Evolutionary conservation across 1,284 basidiomycete genomes (phyloP), one percentile per base, ranked within the genome.

Genomic region (Boletellus sp.): DNA sequence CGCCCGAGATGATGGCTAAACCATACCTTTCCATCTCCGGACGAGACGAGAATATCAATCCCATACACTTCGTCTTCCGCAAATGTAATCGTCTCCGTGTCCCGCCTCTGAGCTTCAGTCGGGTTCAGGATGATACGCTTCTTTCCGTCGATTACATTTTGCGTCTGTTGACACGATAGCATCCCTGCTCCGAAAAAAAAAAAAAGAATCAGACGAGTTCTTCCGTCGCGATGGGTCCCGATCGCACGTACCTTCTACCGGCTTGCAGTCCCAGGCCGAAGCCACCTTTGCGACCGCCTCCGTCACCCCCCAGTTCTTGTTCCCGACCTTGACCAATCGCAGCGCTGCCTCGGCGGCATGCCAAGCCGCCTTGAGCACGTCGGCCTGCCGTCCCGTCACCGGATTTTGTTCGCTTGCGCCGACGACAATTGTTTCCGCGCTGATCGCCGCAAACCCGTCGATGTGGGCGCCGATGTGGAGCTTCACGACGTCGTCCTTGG

Each of bases 61-160:
- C 96, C 96, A 71, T 92, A 99, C 16, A 99, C 93, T 65, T 99
- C 96, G 58, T 88, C 87, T 74, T 98, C 95, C 50, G 90, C 91
- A 61, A 97, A 95, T 4, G 85, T 88, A 39, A 78, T 82, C 46
- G 84, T 77, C 65, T 96, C 93, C 60, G 91, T 89, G 58, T 94
- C 93, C 61, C 84, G 80, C 73, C 83, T 91, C 71, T 94, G 91
- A 51, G 80, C 75, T 57, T 93, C 86, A 39, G 81, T 83, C 33
- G 94, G 93, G 76, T 95, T 94, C 55, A 94, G 74, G 59, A 97
- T 91, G 71, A 99, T 80, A 33, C 95, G 85, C 80, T 97, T 98
- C 81, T 96, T 97, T 58, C 93, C 93, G 73, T 97, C 95, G 63
- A 97, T 94, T 56, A 93, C 86, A 67, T 96, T 93, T 70, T 96